A percentile compares a stretch with the other conserved stretches of the same genome.
Evolutionary conservation across 768 basidiomycete genomes (phyloP).

Genomic region (Leccinum rimulosum): DNA sequence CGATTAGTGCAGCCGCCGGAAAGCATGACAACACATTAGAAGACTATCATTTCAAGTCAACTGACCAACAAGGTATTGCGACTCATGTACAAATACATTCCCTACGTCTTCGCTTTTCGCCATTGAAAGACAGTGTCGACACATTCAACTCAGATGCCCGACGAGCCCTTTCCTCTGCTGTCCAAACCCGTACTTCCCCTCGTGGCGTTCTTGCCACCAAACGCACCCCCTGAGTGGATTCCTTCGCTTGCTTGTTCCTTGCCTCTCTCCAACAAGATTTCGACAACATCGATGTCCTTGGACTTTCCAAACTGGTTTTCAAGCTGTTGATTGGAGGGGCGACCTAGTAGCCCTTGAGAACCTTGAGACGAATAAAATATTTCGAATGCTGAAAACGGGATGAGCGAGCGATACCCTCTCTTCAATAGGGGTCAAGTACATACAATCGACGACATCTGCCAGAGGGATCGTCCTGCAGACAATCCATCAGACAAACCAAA

Average conservation of each 20-base stretch:
- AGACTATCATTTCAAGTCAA: too few relatives aligned
- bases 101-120: background rate
- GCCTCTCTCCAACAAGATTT: constrained; percentile 61
- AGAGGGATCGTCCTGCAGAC: constrained; percentile 60
- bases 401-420: background rate
- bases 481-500: constrained; percentile 12
- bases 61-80: background rate
- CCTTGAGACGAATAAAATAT: constrained; percentile 74
- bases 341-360: constrained; percentile 69
- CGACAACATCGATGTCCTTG: constrained; percentile 64
- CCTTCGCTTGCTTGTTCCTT: constrained; percentile 53
- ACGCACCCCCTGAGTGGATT: constrained; percentile 27
- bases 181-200: constrained; percentile 39
- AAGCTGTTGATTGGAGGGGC: constrained; percentile 81
- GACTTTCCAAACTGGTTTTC: constrained; percentile 66
- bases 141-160: constrained; percentile 32
- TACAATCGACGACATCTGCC: constrained; percentile 79
- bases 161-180: constrained; percentile 37
- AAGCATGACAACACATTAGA: too few relatives aligned
- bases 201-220: constrained; percentile 14
- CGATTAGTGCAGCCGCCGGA: too few relatives aligned
- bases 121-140: background rate
- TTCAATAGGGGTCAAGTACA: constrained; percentile 24
- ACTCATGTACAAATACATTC: background rate
- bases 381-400: constrained; percentile 52